A percentile compares a stretch with the other conserved stretches of the same genome.
These are phyloP conservation scores for Pyricularia pennisetigena DNA, from an alignment of 2,329 filamentous ascomycete genomes.

Conservation along the genomic window DNA sequence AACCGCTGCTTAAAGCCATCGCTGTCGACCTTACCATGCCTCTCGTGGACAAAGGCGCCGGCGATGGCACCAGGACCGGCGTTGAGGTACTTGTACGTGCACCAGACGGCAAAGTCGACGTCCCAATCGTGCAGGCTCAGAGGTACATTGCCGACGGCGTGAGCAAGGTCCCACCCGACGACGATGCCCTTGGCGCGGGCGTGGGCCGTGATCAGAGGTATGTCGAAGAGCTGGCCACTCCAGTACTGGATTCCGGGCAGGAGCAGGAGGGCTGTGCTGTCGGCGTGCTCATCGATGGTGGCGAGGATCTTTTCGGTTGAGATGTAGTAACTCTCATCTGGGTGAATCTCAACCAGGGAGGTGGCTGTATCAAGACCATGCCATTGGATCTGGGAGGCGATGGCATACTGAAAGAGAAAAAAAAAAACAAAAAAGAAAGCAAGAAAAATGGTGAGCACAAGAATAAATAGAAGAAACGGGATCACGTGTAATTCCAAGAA, in stretches of 20 bases:
- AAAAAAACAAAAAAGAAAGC: neutral
- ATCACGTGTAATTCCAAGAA: too few species aligned
- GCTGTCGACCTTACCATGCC: conserved; percentile 47
- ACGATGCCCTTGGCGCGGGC: conserved; percentile 49
- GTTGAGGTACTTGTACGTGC: conserved; percentile 92
- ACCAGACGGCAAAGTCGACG: conserved; percentile 89
- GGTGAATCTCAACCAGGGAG: conserved; percentile 66
- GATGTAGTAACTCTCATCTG: conserved; percentile 51
- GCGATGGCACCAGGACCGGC: conserved; percentile 74
- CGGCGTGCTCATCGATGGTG: conserved; percentile 65
- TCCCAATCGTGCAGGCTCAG: conserved; percentile 77
- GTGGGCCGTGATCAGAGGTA: conserved; percentile 66
- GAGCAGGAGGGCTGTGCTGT: conserved; percentile 64
- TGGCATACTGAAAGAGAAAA: conserved; percentile 46
- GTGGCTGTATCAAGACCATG: conserved; percentile 57
- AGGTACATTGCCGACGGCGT: conserved; percentile 70
- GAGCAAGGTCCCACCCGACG: conserved; percentile 51
- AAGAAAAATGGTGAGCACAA: neutral
- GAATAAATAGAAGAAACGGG: too few species aligned
- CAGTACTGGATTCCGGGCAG: conserved; percentile 89
- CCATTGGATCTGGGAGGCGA: conserved; percentile 69
- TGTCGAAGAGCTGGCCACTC: conserved; percentile 81
- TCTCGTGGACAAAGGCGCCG: conserved; percentile 71
- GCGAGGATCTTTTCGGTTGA: conserved; percentile 61
- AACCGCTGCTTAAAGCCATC: conserved; percentile 54